Evolutionary conservation across 768 basidiomycete genomes (phyloP).

Genomic region (Heimioporus sp.): DNA sequence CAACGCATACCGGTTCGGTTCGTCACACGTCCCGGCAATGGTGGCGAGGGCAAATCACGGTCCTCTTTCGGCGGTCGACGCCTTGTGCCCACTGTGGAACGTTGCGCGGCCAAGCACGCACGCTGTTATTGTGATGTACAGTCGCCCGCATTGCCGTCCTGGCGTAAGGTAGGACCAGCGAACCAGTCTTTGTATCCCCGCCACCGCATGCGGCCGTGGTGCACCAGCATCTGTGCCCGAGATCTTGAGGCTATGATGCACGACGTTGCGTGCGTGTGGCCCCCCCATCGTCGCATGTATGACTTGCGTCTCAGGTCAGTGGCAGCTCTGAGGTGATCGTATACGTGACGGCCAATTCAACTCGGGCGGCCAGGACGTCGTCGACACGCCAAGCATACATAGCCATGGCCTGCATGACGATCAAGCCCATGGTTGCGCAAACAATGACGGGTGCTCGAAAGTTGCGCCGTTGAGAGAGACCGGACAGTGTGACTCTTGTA

Average conservation of each 20-base stretch:
- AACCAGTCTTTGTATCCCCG: constrained; percentile 12
- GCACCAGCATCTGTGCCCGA: constrained; percentile 12
- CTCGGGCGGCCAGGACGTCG: constrained; percentile 1
- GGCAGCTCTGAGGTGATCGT: constrained; percentile 14
- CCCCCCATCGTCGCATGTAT: no score
- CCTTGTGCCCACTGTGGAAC: constrained; percentile 1
- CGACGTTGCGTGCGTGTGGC: not conserved
- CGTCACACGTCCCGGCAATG: not conserved
- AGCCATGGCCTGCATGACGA: constrained; percentile 20
- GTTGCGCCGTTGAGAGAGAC: not conserved
- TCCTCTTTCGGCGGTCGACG: not conserved
- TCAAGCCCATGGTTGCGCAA: no score
- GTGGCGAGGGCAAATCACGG: not conserved
- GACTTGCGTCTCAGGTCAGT: not conserved
- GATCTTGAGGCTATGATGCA: constrained; percentile 11
- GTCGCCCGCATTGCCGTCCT: constrained; percentile 1
- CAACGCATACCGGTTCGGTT: no score
- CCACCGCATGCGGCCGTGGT: constrained; percentile 2
- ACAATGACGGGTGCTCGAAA: no score
- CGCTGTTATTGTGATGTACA: not conserved
- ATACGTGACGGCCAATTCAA: constrained; percentile 2
- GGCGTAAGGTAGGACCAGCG: not conserved
- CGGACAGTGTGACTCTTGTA: not conserved
- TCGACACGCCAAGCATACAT: constrained; percentile 8
- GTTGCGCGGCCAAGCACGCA: constrained; percentile 2